Conservation (phyloP, 140 eudicot species). For the Bidens hawaiensis region DNA sequence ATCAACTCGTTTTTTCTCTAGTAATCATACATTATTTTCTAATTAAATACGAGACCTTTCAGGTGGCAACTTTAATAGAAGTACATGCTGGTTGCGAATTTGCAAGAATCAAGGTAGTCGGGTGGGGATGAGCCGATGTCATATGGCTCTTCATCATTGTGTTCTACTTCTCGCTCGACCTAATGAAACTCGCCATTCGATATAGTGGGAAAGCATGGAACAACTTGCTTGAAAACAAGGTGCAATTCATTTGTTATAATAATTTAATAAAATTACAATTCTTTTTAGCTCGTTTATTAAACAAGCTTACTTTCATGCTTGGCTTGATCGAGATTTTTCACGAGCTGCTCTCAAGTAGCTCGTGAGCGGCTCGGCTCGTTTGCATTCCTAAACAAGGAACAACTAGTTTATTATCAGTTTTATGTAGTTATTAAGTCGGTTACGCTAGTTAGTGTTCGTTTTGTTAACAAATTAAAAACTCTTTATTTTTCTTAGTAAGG, state of each 20-base stretch:
- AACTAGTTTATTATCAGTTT: too few relatives aligned
- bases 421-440: too few relatives aligned
- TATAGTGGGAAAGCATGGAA: slow-evolving; percentile 75
- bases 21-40: background rate
- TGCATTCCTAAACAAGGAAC: too few relatives aligned
- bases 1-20: background rate
- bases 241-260: background rate
- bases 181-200: slow-evolving; percentile 54
- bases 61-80: slow-evolving; percentile 74
- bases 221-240: slow-evolving; percentile 68
- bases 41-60: background rate
- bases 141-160: slow-evolving; percentile 65
- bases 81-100: slow-evolving; percentile 57
- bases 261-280: too few relatives aligned
- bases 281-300: too few relatives aligned
- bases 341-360: too few relatives aligned
- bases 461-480: too few relatives aligned
- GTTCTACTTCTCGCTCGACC: slow-evolving; percentile 58
- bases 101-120: slow-evolving; percentile 58
- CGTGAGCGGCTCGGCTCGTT: too few relatives aligned
- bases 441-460: too few relatives aligned
- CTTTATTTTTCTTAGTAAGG: too few relatives aligned
- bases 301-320: too few relatives aligned
- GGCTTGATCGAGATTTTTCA: too few relatives aligned
- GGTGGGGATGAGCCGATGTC: slow-evolving; percentile 86